phyloP scores from a whole-genome alignment of 2,329 filamentous ascomycete genomes.

The Penicillium rolfsii region DNA sequence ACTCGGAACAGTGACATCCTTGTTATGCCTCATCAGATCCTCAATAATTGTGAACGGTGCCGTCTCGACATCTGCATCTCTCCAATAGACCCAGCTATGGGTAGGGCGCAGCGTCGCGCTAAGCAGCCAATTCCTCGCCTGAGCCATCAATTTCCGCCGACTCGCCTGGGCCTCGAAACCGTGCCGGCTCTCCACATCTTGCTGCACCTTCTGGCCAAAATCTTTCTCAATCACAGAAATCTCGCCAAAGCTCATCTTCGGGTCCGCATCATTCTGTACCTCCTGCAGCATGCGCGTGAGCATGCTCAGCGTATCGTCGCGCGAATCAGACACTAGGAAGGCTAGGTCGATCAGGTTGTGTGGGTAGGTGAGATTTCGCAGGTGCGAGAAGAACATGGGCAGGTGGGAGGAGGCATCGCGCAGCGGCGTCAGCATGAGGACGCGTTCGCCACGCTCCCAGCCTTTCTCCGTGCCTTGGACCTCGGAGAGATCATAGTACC shows the following conservation, averaged over 20 bases:
- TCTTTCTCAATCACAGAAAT: slow-evolving; percentile 98
- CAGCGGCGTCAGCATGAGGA: slow-evolving; percentile 90
- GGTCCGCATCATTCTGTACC: slow-evolving; percentile 78
- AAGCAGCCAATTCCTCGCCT: slow-evolving; percentile 94
- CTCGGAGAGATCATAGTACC: slow-evolving; percentile 93
- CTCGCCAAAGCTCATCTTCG: slow-evolving; percentile 84
- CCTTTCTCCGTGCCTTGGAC: slow-evolving; percentile 89
- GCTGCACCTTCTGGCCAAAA: slow-evolving; percentile 96
- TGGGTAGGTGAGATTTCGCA: slow-evolving; percentile 95
- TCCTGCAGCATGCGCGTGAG: slow-evolving; percentile 75
- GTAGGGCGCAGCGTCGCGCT: slow-evolving; percentile 91
- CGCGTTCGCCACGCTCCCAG: slow-evolving; percentile 95
- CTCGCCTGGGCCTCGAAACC: slow-evolving; percentile 95
- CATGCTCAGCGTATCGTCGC: slow-evolving; percentile 80
- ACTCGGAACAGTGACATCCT: slow-evolving; percentile 98
- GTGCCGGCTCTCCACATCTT: slow-evolving; percentile 96
- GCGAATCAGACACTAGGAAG: slow-evolving; percentile 96
- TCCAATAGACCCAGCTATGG: slow-evolving; percentile 99
- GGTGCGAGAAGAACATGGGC: slow-evolving; percentile 97
- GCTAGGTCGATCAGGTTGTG: slow-evolving; percentile 95
- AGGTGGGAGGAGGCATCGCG: slow-evolving; percentile 91
- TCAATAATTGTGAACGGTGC: slow-evolving; percentile 96
- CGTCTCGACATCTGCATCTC: slow-evolving; percentile 97
- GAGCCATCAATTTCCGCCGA: slow-evolving; percentile 94
- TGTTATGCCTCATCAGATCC: slow-evolving; percentile 98